Evolutionary conservation across 164 flowering plant species (phyloP), one percentile per base, ranked within the genome.

Genomic region (Macadamia tetraphylla): DNA sequence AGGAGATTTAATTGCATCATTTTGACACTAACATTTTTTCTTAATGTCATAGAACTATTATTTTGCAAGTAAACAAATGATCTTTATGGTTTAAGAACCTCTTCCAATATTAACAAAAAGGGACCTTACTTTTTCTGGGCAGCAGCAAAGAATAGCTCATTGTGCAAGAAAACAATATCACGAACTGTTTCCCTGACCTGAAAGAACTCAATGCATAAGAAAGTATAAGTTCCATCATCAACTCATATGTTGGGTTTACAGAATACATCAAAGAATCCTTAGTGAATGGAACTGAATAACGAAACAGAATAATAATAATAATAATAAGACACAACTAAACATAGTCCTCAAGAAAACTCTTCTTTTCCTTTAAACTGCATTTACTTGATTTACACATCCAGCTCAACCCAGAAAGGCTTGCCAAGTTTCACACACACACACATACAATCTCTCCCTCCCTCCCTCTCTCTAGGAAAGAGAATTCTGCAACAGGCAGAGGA

Each of bases 111-210:
- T 46, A 10, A 32, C 18, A 65, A 31, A 23, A 56, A 51, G 40
- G 57, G 17, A 32, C 52, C 79, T 69, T 84, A 93, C 98, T 91
- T 94, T 75, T 91, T 94, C 74, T 94, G 98, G 29, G 98, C 98
- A 43, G 87, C 89, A 44, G 98, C 98, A 80, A 89, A 89, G 74
- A 86, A 82, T 60, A 75, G 67, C 72, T 88, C 89, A 82, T 87
- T 87, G 83, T 89, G 96, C 86, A 89, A 79, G 81, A 88, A 91
- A 29, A 73, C 88, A 31, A 89, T 85, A 88, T 94, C 98, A 63
- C 94, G 91, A 18, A 91, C 90, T 29, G 92, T 91, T 79, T 94
- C 98, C 77, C 85, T 85, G 17, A 94, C 98, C 98, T 94, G 85
- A 61, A 82, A 75, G n/a, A 70, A 63, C 48, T 14, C 18, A 63